Percentiles rank a stretch among this genome's conserved stretches.
Evolutionary conservation across 2,329 filamentous ascomycete species (phyloP).

Genomic region (Aciculosporium take): DNA sequence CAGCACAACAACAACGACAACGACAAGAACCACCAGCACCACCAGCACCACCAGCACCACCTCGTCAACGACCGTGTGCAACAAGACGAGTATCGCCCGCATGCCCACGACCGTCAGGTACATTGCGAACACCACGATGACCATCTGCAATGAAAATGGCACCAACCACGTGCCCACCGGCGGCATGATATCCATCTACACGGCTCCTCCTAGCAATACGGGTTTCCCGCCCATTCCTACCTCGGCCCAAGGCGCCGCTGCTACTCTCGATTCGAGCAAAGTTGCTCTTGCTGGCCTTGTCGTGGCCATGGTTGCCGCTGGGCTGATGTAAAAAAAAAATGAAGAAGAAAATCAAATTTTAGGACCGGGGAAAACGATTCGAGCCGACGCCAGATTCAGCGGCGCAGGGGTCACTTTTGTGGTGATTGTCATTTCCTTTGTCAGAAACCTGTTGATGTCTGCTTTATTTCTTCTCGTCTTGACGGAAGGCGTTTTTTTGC

Average conservation of each 20-base stretch:
- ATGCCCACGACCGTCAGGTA: too few relatives aligned
- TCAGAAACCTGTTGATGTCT: too few relatives aligned
- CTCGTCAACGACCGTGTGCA: too few relatives aligned
- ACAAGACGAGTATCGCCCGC: too few relatives aligned
- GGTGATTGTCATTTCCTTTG: constrained; percentile 1
- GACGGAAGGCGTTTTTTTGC: background rate
- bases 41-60: background rate
- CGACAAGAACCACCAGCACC: background rate
- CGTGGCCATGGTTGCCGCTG: constrained; percentile 34
- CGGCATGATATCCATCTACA: constrained; percentile 10
- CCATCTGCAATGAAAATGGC: constrained; percentile 18
- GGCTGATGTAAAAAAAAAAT: constrained; percentile 30
- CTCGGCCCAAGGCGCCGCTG: constrained; percentile 26
- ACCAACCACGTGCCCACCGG: constrained; percentile 18
- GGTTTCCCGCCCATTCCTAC: constrained; percentile 14
- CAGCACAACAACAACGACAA: too few relatives aligned
- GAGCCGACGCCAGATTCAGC: too few relatives aligned
- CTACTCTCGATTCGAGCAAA: constrained; percentile 28
- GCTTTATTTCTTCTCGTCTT: background rate
- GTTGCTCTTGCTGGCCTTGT: constrained; percentile 34
- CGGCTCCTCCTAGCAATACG: constrained; percentile 10
- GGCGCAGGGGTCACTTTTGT: too few relatives aligned
- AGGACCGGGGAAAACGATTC: too few relatives aligned
- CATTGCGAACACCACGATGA: too few relatives aligned
- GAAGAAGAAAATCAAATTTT: background rate